Evolutionary conservation across 2,329 filamentous ascomycete genomes (phyloP).

Genomic region (Thielaviopsis punctulata): DNA sequence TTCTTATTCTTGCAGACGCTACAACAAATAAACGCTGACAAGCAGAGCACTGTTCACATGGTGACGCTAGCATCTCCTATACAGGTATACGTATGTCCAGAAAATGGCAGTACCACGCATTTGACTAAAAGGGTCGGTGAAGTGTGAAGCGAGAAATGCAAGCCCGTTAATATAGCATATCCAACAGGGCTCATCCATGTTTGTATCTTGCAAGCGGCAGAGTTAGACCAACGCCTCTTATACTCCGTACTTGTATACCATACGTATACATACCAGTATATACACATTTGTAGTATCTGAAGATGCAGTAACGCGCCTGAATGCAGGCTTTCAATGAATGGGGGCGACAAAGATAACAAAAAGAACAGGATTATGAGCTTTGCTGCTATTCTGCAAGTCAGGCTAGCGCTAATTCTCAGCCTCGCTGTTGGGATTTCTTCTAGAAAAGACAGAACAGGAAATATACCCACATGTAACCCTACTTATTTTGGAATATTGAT

Average conservation of each 20-base stretch:
- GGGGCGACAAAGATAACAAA: not conserved
- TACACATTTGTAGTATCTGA: no score
- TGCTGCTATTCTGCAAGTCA: not conserved
- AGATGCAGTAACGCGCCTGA: no score
- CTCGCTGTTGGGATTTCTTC: not conserved
- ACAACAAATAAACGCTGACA: no score
- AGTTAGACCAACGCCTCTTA: no score
- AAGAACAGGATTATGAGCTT: not conserved
- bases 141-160: not conserved
- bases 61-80: not conserved
- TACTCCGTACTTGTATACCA: no score
- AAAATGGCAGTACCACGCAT: not conserved
- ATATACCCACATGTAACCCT: not conserved
- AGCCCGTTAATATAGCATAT: not conserved
- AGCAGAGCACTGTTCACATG: not conserved
- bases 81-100: not conserved
- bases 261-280: no score
- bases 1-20: no score
- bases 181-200: not conserved
- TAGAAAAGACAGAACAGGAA: not conserved
- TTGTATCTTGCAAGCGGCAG: not conserved
- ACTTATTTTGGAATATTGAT: not conserved
- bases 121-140: not conserved
- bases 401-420: not conserved
- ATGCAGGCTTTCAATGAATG: not conserved